Percentiles rank a stretch among this genome's conserved stretches.
Evolutionary conservation across 768 basidiomycete species (phyloP).

Genomic region (Clitopilus hobsonii): DNA sequence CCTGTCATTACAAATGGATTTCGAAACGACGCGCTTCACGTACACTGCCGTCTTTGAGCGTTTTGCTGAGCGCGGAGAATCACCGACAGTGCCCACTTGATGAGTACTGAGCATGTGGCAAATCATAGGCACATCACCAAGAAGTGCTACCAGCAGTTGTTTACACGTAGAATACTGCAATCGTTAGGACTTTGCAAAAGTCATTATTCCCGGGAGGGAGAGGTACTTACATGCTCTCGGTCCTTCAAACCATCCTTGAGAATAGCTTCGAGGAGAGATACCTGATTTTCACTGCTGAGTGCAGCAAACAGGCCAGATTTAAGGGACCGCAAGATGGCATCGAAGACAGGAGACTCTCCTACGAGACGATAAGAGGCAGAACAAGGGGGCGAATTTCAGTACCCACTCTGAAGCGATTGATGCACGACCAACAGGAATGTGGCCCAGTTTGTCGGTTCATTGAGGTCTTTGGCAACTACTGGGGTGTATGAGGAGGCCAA

Average conservation of each 20-base stretch:
- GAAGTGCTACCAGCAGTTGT: slow-evolving; percentile 40
- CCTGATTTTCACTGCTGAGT: slow-evolving; percentile 48
- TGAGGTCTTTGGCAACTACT: slow-evolving; percentile 39
- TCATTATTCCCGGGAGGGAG: no score
- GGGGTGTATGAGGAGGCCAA: slow-evolving; percentile 50
- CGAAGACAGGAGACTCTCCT: slow-evolving; percentile 25
- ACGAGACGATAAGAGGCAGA: background rate
- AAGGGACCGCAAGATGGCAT: slow-evolving; percentile 38
- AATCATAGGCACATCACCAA: slow-evolving; percentile 50
- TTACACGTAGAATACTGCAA: slow-evolving; percentile 47
- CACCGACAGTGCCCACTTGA: slow-evolving; percentile 37
- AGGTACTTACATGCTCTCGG: slow-evolving; percentile 39
- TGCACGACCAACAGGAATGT: slow-evolving; percentile 40
- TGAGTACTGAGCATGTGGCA: slow-evolving; percentile 45
- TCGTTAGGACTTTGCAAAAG: no score
- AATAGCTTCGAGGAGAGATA: slow-evolving; percentile 52
- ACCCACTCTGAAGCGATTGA: slow-evolving; percentile 12
- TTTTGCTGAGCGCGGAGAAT: slow-evolving; percentile 52
- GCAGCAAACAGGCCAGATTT: slow-evolving; percentile 51
- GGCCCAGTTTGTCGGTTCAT: slow-evolving; percentile 46
- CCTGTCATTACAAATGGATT: slow-evolving; percentile 4
- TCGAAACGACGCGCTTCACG: slow-evolving; percentile 10
- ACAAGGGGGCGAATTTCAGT: background rate
- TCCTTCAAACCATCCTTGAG: slow-evolving; percentile 47
- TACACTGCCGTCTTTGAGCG: slow-evolving; percentile 59